These are phyloP conservation scores for Parachaetomium inaequale DNA, from an alignment of 495 filamentous ascomycete genomes.

Conservation along the genomic window DNA sequence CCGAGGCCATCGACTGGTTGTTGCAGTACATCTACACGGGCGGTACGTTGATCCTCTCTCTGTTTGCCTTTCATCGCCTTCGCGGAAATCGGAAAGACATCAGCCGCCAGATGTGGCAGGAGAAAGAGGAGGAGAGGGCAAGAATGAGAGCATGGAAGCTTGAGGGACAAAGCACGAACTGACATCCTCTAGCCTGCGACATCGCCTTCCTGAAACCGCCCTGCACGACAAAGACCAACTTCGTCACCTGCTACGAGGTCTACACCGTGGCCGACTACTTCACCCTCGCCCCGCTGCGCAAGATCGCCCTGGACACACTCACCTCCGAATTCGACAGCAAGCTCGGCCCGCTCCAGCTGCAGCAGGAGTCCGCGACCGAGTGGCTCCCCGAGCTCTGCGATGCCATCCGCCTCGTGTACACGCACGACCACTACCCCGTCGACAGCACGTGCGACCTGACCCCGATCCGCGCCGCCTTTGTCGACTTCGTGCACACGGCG, in stretches of 20 bases:
- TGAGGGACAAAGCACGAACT: too few species aligned
- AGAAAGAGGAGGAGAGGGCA: too few species aligned
- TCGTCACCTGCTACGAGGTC: constrained; percentile 26
- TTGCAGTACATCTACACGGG: constrained; percentile 32
- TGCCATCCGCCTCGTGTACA: constrained; percentile 24
- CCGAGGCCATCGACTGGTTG: constrained; percentile 23
- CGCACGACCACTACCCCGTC: background rate
- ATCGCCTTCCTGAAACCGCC: constrained; percentile 13
- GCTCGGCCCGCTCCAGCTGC: constrained; percentile 21
- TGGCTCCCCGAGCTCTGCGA: constrained; percentile 31
- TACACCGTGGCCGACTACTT: constrained; percentile 32
- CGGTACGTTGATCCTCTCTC: constrained; percentile 10
- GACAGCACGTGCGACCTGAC: background rate
- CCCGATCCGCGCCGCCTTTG: constrained; percentile 18
- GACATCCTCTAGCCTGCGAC: constrained; percentile 18
- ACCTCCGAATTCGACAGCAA: constrained; percentile 21
- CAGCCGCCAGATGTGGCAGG: too few species aligned
- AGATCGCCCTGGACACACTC: constrained; percentile 24
- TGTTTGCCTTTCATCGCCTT: background rate
- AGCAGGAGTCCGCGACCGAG: constrained; percentile 9
- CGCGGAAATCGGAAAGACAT: too few species aligned
- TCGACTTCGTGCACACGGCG: constrained; percentile 21
- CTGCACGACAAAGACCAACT: constrained; percentile 17
- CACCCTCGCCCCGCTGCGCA: constrained; percentile 15
- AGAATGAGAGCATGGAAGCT: too few species aligned